Percentiles rank a stretch among this genome's conserved stretches.
Conservation (phyloP, 371 early-diverging fungal species). For the Vittaforma corneae region DNA sequence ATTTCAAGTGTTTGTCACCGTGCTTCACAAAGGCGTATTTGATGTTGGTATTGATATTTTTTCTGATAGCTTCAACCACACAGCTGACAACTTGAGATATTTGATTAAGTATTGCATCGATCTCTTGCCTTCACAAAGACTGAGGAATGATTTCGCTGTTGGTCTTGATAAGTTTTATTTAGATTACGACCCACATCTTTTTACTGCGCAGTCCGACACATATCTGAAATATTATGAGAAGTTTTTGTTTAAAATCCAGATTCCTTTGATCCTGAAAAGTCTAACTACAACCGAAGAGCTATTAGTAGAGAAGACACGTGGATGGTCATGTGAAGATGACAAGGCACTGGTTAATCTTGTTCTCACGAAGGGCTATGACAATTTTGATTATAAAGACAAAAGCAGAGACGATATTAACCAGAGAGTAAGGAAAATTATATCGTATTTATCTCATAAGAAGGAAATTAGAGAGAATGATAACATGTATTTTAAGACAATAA, state of each 20-base stretch:
- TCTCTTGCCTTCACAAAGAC: conserved; percentile 19
- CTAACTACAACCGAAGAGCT: conserved; percentile 30
- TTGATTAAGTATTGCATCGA: conserved; percentile 40
- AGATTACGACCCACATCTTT: conserved; percentile 43
- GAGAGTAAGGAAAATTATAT: conserved; percentile 56
- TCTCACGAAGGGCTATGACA: conserved; percentile 55
- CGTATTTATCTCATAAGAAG: conserved; percentile 46
- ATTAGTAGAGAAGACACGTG: conserved; percentile 49
- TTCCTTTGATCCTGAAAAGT: conserved; percentile 39
- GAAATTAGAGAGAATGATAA: conserved; percentile 50
- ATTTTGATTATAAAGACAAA: conserved; percentile 48
- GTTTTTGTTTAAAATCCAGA: conserved; percentile 53
- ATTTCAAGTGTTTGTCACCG: conserved; percentile 6
- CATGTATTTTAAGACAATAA: conserved; percentile 48
- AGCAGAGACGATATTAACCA: conserved; percentile 55
- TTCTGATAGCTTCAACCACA: background rate
- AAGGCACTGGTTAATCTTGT: conserved; percentile 36
- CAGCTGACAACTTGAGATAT: background rate
- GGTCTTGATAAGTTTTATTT: conserved; percentile 28
- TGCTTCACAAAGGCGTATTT: background rate
- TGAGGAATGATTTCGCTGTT: conserved; percentile 27
- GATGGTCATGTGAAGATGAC: conserved; percentile 57
- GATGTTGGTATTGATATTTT: background rate
- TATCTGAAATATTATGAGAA: conserved; percentile 40
- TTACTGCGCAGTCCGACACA: conserved; percentile 23